A percentile compares a stretch with the other conserved stretches of the same genome.
These are phyloP conservation scores for Irpex rosettiformis DNA, from an alignment of 1,284 basidiomycete genomes.

Conservation along the genomic window DNA sequence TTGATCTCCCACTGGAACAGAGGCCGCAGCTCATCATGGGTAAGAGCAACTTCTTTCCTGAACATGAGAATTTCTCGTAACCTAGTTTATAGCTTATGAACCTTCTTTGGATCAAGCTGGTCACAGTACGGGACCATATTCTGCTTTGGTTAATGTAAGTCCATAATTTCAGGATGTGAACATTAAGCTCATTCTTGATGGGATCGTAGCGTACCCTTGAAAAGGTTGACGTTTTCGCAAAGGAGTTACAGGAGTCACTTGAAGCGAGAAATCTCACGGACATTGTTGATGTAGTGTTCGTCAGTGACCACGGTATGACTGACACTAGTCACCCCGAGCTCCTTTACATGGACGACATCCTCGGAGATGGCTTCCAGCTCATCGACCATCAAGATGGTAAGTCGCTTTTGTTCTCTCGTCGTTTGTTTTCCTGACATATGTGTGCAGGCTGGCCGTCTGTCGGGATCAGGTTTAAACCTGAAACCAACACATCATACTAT, in stretches of 20 bases:
- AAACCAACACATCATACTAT: slow-evolving; percentile 55
- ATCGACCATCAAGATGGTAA: slow-evolving; percentile 74
- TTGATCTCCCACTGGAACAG: slow-evolving; percentile 66
- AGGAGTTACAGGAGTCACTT: slow-evolving; percentile 59
- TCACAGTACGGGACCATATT: slow-evolving; percentile 75
- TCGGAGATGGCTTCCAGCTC: slow-evolving; percentile 64
- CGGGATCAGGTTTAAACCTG: slow-evolving; percentile 70
- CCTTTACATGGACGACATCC: slow-evolving; percentile 80
- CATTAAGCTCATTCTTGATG: slow-evolving; percentile 1
- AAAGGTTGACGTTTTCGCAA: slow-evolving; percentile 75
- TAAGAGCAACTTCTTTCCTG: no score
- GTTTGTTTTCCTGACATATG: neutral
- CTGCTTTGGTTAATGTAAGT: slow-evolving; percentile 65
- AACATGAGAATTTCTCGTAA: no score
- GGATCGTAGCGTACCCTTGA: slow-evolving; percentile 55
- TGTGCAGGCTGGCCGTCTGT: slow-evolving; percentile 75
- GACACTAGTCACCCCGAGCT: slow-evolving; percentile 75
- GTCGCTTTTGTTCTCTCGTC: slow-evolving; percentile 6
- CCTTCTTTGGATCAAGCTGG: slow-evolving; percentile 81
- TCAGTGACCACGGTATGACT: slow-evolving; percentile 93
- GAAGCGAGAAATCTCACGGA: slow-evolving; percentile 72
- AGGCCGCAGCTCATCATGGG: slow-evolving; percentile 79
- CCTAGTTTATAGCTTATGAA: slow-evolving; percentile 81
- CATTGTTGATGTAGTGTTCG: slow-evolving; percentile 86
- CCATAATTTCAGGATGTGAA: neutral